A percentile compares a stretch with the other conserved stretches of the same genome.
Evolutionary conservation across 768 basidiomycete species (phyloP).

Genomic region (Gymnopilus junonius): DNA sequence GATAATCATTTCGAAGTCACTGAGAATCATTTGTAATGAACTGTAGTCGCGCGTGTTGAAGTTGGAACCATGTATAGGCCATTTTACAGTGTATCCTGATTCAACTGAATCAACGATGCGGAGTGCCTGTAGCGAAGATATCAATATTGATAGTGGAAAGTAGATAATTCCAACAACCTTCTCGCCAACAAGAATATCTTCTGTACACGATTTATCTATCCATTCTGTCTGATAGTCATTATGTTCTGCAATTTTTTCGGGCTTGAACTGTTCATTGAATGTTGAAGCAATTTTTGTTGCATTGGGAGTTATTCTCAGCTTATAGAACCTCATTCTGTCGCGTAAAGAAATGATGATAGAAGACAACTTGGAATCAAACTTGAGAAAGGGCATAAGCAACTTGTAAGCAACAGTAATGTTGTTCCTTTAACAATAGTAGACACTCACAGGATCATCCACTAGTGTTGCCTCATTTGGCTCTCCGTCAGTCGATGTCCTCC

Average conservation of each 20-base stretch:
- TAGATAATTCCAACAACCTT: slow-evolving; percentile 42
- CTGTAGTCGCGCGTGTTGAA: slow-evolving; percentile 85
- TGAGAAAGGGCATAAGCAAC: neutral
- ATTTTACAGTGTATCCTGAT: slow-evolving; percentile 74
- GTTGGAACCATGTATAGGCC: slow-evolving; percentile 80
- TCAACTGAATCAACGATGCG: slow-evolving; percentile 68
- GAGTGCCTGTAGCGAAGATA: slow-evolving; percentile 54
- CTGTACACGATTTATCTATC: slow-evolving; percentile 58
- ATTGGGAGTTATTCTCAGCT: slow-evolving; percentile 74
- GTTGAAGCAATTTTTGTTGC: slow-evolving; percentile 71
- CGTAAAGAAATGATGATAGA: slow-evolving; percentile 73
- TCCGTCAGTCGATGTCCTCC: slow-evolving; percentile 15
- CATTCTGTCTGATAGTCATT: slow-evolving; percentile 89
- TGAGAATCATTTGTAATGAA: slow-evolving; percentile 69
- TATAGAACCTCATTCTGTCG: slow-evolving; percentile 87
- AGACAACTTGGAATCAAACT: slow-evolving; percentile 82
- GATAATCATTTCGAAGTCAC: slow-evolving; percentile 79
- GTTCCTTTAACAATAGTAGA: neutral
- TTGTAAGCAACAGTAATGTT: neutral
- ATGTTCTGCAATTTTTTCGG: slow-evolving; percentile 83
- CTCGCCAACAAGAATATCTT: slow-evolving; percentile 71
- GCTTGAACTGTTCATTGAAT: slow-evolving; percentile 84
- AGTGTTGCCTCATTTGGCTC: slow-evolving; percentile 12
- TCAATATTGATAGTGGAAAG: neutral
- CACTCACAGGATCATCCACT: slow-evolving; percentile 63